These are phyloP conservation scores for Phytophthora brassicae DNA, from an alignment of 352 stramenopile species.

Conservation along the genomic window DNA sequence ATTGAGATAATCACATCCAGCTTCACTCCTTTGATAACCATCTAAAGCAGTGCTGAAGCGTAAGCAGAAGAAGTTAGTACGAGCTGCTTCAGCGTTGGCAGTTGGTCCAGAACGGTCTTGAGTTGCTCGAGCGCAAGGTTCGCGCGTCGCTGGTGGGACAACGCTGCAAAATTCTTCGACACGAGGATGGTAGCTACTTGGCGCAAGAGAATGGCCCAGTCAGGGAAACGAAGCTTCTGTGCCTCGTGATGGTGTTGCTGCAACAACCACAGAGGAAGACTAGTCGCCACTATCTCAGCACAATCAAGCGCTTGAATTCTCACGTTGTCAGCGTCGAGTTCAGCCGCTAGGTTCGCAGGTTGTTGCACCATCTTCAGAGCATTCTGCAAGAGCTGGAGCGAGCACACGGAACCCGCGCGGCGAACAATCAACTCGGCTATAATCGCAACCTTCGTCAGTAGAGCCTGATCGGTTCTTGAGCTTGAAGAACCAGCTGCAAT, in stretches of 20 bases:
- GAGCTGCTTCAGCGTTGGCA: conserved; percentile 48
- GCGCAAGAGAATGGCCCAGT: conserved; percentile 50
- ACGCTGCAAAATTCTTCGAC: background rate
- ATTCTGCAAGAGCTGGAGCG: conserved; percentile 38
- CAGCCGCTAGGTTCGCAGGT: background rate
- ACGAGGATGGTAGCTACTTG: conserved; percentile 39
- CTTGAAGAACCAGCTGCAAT: conserved; percentile 1
- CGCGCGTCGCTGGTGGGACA: conserved; percentile 19
- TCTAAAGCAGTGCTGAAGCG: conserved; percentile 35
- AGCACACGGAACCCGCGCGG: conserved; percentile 36
- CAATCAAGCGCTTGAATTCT: conserved; percentile 24
- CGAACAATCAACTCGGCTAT: conserved; percentile 36
- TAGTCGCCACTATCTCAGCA: conserved; percentile 40
- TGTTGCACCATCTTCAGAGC: conserved; percentile 25
- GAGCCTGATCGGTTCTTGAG: conserved; percentile 11
- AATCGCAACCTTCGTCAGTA: conserved; percentile 26
- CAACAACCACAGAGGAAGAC: conserved; percentile 34
- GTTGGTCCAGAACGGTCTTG: conserved; percentile 40
- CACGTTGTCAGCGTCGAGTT: background rate
- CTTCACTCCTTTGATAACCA: background rate
- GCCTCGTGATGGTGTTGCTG: conserved; percentile 52
- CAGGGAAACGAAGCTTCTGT: conserved; percentile 39
- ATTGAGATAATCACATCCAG: conserved; percentile 7
- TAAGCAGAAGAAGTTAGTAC: conserved; percentile 30
- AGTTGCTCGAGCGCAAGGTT: conserved; percentile 28